phyloP scores from a whole-genome alignment of 208 protist genomes.

The Trypanosoma brucei region DNA sequence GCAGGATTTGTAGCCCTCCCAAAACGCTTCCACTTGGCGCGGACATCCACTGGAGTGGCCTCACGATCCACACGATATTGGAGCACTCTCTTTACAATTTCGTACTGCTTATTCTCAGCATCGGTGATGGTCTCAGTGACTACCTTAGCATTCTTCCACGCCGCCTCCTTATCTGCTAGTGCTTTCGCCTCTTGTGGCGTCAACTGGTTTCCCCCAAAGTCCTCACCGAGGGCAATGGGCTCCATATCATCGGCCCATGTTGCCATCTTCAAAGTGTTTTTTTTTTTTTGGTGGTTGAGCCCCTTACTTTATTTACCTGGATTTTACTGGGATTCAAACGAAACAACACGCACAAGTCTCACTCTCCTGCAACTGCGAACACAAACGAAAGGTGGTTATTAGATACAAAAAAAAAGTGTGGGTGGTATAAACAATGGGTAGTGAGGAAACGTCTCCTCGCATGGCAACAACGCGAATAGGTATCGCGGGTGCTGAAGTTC shows the following conservation, averaged over 20 bases:
- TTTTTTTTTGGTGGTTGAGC: slow-evolving; percentile 13
- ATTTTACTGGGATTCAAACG: slow-evolving; percentile 1
- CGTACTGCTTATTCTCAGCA: slow-evolving; percentile 50
- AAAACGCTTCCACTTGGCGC: slow-evolving; percentile 45
- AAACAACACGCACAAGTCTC: neutral
- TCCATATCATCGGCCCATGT: slow-evolving; percentile 57
- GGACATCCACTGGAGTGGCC: slow-evolving; percentile 43
- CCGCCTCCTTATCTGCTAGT: slow-evolving; percentile 28
- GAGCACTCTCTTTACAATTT: slow-evolving; percentile 66
- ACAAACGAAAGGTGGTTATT: too few relatives aligned
- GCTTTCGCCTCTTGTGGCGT: slow-evolving; percentile 6
- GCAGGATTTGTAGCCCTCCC: slow-evolving; percentile 44
- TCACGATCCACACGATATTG: slow-evolving; percentile 54
- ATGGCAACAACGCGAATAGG: too few relatives aligned
- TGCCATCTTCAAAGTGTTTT: slow-evolving; percentile 6
- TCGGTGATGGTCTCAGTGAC: slow-evolving; percentile 34
- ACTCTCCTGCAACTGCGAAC: too few relatives aligned
- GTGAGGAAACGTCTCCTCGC: too few relatives aligned
- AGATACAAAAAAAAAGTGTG: too few relatives aligned
- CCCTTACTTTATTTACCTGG: slow-evolving; percentile 43
- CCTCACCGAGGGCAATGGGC: slow-evolving; percentile 16
- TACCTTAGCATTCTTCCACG: slow-evolving; percentile 57
- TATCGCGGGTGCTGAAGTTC: too few relatives aligned
- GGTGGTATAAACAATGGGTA: too few relatives aligned
- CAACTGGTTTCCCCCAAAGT: neutral